These are phyloP conservation scores for Ophiostoma himal-ulmi DNA, from an alignment of 2,329 filamentous ascomycete species.

Conservation along the genomic window DNA sequence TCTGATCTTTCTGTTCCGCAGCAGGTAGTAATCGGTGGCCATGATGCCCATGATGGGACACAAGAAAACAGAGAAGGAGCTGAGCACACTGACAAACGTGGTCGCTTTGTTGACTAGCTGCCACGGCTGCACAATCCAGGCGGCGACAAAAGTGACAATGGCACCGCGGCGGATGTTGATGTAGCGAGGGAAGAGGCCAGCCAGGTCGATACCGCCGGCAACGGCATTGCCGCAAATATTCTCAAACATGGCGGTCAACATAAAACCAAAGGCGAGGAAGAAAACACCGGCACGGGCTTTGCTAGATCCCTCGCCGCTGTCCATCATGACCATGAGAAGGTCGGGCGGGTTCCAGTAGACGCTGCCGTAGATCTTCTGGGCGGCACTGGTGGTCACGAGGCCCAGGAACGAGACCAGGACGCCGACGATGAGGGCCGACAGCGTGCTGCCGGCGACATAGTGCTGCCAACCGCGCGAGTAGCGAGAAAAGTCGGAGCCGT, in stretches of 20 bases:
- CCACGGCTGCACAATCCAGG: slow-evolving; percentile 46
- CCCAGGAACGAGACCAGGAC: slow-evolving; percentile 38
- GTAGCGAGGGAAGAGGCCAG: slow-evolving; percentile 46
- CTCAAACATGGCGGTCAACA: slow-evolving; percentile 42
- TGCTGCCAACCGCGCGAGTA: slow-evolving; percentile 41
- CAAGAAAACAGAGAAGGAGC: slow-evolving; percentile 34
- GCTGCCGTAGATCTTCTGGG: slow-evolving; percentile 32
- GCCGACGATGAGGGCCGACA: slow-evolving; percentile 35
- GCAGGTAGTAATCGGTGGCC: slow-evolving; percentile 28
- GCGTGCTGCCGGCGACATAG: slow-evolving; percentile 35
- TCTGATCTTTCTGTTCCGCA: slow-evolving; percentile 33
- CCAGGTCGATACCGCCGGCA: slow-evolving; percentile 50
- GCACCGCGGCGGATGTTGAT: slow-evolving; percentile 52
- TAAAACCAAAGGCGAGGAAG: slow-evolving; percentile 41
- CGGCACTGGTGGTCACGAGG: slow-evolving; percentile 33
- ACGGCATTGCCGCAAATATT: slow-evolving; percentile 45
- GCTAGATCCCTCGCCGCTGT: slow-evolving; percentile 31
- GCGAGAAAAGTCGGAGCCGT: slow-evolving; percentile 42
- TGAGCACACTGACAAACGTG: slow-evolving; percentile 44
- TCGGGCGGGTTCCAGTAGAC: slow-evolving; percentile 41
- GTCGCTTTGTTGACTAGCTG: slow-evolving; percentile 42
- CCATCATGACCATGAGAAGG: slow-evolving; percentile 36
- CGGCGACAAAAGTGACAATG: slow-evolving; percentile 43
- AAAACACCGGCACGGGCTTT: slow-evolving; percentile 39
- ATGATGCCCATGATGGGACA: slow-evolving; percentile 25